Percentiles rank a stretch among this genome's conserved stretches.
These are phyloP conservation scores for Cucurbita ficifolia DNA, from an alignment of 306 rosid species.

Conservation along the genomic window DNA sequence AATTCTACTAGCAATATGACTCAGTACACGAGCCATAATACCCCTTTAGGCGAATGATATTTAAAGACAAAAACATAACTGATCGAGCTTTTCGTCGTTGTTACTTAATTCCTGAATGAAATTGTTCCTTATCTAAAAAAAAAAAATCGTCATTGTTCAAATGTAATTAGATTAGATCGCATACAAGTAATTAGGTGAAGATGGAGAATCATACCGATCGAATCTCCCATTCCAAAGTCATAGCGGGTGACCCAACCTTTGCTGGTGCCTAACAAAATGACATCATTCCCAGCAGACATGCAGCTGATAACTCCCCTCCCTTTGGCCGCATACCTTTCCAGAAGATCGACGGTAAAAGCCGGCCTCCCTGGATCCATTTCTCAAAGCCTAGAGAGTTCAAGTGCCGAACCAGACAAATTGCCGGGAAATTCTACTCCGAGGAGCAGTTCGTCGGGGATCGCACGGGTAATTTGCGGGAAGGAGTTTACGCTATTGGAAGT, in stretches of 20 bases:
- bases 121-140: not conserved
- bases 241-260: constrained; percentile 93
- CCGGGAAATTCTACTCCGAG: not conserved
- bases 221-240: constrained; percentile 85
- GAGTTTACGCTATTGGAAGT: not conserved
- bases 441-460: not conserved
- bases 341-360: constrained; percentile 84
- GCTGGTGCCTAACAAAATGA: constrained; percentile 78
- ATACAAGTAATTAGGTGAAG: not conserved
- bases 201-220: constrained; percentile 32
- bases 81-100: not conserved
- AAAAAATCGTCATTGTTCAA: not conserved
- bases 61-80: not conserved
- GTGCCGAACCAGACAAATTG: not conserved
- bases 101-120: not conserved
- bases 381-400: not conserved
- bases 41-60: not conserved
- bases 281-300: constrained; percentile 89
- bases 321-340: constrained; percentile 80
- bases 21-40: not conserved
- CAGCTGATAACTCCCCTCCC: constrained; percentile 83
- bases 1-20: not conserved
- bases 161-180: not conserved
- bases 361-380: constrained; percentile 79
- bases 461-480: not conserved